Base-by-base conservation (phyloP, 257 asterid species). In the Solanum arcanum region DNA sequence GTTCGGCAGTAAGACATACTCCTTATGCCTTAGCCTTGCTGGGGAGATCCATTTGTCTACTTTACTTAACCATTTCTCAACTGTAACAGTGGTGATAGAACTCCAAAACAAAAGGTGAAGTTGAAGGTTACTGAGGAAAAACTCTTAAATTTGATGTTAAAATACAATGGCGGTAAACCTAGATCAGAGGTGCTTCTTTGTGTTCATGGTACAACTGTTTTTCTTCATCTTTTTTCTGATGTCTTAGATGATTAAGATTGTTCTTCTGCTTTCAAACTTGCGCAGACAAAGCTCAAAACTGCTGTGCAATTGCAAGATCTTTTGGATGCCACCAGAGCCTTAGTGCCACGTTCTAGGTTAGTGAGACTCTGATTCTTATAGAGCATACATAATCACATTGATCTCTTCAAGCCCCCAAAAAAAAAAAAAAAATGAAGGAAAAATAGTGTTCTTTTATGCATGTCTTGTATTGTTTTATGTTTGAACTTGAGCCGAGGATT, bases 61-160 rank as follows among this genome's bases (percentile, higher is more conserved):
- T 49, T 86, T 87, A 75, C 83, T 68, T 69, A 89, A 69, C 89
- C 68, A 49, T 72, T 72, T 77, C 78, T 86, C 73, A 72, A 86
- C 66, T 86, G 88, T 69, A 70, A 81, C 97, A 97, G 99, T 90
- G 99, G 99, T 78, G 99, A 97, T 89, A 94, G 99, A 93, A 97
- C 99, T 91, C 99, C 99, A 39, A 97, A 97, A 90, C 99, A 97
- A 93, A 97, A 97, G 88, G 99, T 97, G 94, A 97, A 97, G 94
- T 89, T 97, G 94, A 93, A 92, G 91, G 99, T 95, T 90, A 97
- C 99, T 0, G 99, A 97, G 93, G 99, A 97, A 87, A 97, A 93
- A 87, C 98, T 97, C 88, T 87, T 97, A 86, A 97, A 95, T 94
- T 91, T 97, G 94, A 97, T 97, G 99, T 91, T 97, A 66, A 95